These are phyloP conservation scores for Claviceps sp. DNA, from an alignment of 2,329 filamentous ascomycete genomes.

Conservation along the genomic window DNA sequence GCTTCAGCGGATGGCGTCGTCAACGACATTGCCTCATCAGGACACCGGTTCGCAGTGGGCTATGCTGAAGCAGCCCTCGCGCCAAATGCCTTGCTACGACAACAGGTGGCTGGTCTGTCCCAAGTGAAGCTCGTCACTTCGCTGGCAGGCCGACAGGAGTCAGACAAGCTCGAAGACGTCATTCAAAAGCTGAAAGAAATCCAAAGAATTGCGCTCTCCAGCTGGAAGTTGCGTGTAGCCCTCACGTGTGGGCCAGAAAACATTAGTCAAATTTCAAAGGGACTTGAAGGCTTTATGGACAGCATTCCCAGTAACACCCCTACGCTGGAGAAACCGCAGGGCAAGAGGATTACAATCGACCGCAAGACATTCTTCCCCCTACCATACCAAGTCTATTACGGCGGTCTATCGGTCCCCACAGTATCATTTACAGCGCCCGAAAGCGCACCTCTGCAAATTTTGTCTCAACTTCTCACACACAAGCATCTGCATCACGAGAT, in stretches of 20 bases:
- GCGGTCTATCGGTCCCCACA: slow-evolving; percentile 68
- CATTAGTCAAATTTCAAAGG: slow-evolving; percentile 53
- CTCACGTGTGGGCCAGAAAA: slow-evolving; percentile 76
- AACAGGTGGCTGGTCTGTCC: slow-evolving; percentile 81
- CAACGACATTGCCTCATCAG: slow-evolving; percentile 81
- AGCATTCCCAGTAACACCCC: slow-evolving; percentile 16
- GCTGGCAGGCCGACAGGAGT: slow-evolving; percentile 58
- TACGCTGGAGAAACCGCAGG: slow-evolving; percentile 24
- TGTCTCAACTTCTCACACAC: slow-evolving; percentile 86
- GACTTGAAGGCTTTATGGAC: slow-evolving; percentile 56
- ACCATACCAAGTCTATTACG: slow-evolving; percentile 95
- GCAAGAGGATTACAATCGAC: slow-evolving; percentile 30
- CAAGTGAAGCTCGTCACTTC: slow-evolving; percentile 76
- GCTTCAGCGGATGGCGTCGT: slow-evolving; percentile 79
- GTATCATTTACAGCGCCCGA: slow-evolving; percentile 66
- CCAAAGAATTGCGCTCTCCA: slow-evolving; percentile 62
- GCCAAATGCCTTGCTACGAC: slow-evolving; percentile 54
- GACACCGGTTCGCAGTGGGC: slow-evolving; percentile 74
- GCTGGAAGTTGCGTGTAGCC: slow-evolving; percentile 58
- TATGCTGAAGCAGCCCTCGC: slow-evolving; percentile 73
- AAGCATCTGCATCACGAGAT: slow-evolving; percentile 97
- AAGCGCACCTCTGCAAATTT: slow-evolving; percentile 71
- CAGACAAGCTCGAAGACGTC: slow-evolving; percentile 59
- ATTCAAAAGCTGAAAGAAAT: slow-evolving; percentile 77
- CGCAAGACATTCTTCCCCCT: slow-evolving; percentile 81